These are phyloP conservation scores for Angomonas ambiguus DNA, from an alignment of 208 protist species.

Conservation along the genomic window DNA sequence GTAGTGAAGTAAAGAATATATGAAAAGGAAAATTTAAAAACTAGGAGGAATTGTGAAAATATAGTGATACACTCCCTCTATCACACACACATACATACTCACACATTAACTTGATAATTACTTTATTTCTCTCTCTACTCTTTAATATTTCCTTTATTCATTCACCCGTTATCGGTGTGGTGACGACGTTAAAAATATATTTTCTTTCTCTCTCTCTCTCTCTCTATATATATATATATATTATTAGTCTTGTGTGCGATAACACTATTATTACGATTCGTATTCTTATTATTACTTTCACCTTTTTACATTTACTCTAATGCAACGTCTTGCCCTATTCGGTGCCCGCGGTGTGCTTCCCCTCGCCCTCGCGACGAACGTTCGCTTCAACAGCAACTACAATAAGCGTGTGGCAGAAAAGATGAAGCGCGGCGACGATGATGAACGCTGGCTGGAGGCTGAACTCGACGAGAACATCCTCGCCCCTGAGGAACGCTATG, in stretches of 20 bases:
- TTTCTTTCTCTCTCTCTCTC: too few species aligned
- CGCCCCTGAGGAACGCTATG: conserved; percentile 80
- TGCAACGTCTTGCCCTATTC: conserved; percentile 26
- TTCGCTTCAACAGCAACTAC: conserved; percentile 18
- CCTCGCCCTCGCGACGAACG: not conserved
- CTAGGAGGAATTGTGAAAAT: not conserved
- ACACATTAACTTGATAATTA: not conserved
- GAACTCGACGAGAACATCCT: conserved; percentile 81
- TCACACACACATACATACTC: conserved; percentile 5
- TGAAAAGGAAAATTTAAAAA: not conserved
- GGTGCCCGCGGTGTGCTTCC: not conserved
- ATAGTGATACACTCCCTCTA: not conserved
- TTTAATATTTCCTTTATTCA: conserved; percentile 9
- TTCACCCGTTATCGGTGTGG: too few species aligned
- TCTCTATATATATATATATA: not conserved
- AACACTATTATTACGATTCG: not conserved
- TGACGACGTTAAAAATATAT: too few species aligned
- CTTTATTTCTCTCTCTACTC: not conserved
- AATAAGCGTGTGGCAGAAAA: conserved; percentile 53
- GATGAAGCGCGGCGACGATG: conserved; percentile 32
- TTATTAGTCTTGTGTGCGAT: too few species aligned
- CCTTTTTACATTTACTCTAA: conserved; percentile 17
- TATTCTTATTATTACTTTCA: too few species aligned
- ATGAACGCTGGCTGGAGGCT: conserved; percentile 84
- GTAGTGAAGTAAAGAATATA: conserved; percentile 17